phyloP scores from a whole-genome alignment of 805 yeast genomes.

The Metschnikowia cubensis region DNA sequence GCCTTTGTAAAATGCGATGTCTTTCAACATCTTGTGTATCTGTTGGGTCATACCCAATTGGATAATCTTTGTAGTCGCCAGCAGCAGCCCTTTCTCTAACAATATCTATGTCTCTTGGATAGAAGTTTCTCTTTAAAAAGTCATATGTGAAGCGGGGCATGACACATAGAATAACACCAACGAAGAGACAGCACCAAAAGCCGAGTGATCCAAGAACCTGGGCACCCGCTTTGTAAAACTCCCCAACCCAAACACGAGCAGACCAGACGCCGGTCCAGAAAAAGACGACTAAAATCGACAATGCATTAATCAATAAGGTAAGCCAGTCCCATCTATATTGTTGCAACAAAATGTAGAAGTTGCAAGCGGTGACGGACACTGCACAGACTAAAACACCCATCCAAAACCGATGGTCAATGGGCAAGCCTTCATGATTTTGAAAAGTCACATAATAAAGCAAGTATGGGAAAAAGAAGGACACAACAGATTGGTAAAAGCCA shows the following conservation, averaged over 20 bases:
- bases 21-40: constrained; percentile 40
- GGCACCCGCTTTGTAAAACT: constrained; percentile 62
- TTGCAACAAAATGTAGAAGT: constrained; percentile 61
- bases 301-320: constrained; percentile 45
- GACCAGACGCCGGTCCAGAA: constrained; percentile 86
- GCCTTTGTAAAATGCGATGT: constrained; percentile 29
- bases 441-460: constrained; percentile 34
- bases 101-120: constrained; percentile 67
- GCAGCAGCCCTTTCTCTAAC: constrained; percentile 55
- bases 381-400: constrained; percentile 61
- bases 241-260: constrained; percentile 45
- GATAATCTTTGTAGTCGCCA: constrained; percentile 51
- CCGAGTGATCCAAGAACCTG: constrained; percentile 56
- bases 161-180: constrained; percentile 52
- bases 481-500: constrained; percentile 70
- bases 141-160: constrained; percentile 59
- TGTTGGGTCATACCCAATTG: constrained; percentile 53
- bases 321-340: constrained; percentile 81
- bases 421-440: constrained; percentile 50
- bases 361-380: constrained; percentile 60
- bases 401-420: constrained; percentile 65
- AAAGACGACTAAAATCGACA: constrained; percentile 57
- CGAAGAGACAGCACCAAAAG: constrained; percentile 62
- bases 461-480: constrained; percentile 73
- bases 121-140: constrained; percentile 46